A percentile compares a stretch with the other conserved stretches of the same genome.
Conservation (phyloP, 768 basidiomycete genomes). For the Podaxis sp. region DNA sequence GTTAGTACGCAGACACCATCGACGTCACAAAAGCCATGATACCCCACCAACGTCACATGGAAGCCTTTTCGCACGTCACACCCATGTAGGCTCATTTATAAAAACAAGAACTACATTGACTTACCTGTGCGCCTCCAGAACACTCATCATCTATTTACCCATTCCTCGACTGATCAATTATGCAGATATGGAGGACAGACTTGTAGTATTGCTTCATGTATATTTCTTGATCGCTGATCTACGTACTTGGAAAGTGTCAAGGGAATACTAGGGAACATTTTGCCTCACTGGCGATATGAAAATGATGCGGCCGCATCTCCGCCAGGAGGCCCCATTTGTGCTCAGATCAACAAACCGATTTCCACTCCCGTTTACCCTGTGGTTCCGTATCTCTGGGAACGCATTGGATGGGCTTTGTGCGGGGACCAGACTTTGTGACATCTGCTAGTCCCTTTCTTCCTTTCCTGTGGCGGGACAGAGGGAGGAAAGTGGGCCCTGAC, state of each 20-base stretch:
- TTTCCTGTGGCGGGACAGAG: neutral
- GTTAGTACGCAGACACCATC: conserved; percentile 2
- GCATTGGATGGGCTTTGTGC: too few species aligned
- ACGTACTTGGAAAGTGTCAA: neutral
- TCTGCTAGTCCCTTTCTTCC: neutral
- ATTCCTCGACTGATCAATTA: neutral
- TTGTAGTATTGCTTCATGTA: neutral
- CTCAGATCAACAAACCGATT: neutral
- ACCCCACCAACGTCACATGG: neutral
- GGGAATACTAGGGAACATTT: neutral
- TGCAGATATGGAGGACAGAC: neutral
- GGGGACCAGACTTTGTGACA: neutral
- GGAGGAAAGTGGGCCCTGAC: neutral
- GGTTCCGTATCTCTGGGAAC: neutral
- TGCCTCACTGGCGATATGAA: neutral
- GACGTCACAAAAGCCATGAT: conserved; percentile 5
- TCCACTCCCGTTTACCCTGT: neutral
- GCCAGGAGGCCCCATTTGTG: neutral
- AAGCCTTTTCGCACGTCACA: neutral
- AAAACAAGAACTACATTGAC: neutral
- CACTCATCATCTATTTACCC: neutral
- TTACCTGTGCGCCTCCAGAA: neutral
- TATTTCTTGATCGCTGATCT: conserved; percentile 2
- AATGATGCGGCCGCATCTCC: neutral
- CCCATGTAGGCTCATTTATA: neutral